A percentile compares a stretch with the other conserved stretches of the same genome.
Evolutionary conservation across 1,284 basidiomycete genomes (phyloP).

Genomic region (Naganishia liquefaciens): DNA sequence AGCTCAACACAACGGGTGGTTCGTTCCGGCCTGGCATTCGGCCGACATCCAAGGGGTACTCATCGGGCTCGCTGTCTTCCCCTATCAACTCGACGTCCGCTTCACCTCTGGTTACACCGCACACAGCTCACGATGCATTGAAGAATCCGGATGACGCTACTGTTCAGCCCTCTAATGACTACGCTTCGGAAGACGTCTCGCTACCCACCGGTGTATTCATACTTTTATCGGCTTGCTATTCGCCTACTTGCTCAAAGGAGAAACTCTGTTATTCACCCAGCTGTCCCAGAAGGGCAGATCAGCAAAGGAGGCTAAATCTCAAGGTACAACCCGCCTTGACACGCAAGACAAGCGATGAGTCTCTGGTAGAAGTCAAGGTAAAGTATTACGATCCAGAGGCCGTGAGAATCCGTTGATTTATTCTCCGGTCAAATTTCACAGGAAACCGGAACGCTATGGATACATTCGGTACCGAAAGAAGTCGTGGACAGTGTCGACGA

Average conservation of each 20-base stretch:
- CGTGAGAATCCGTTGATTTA: conserved; percentile 7
- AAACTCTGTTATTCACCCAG: conserved; percentile 94
- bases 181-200: conserved; percentile 52
- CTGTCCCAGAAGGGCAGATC: conserved; percentile 89
- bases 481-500: conserved; percentile 90
- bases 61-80: conserved; percentile 30
- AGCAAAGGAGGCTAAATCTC: conserved; percentile 87
- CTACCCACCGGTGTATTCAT: conserved; percentile 96
- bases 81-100: conserved; percentile 33
- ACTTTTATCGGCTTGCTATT: conserved; percentile 95
- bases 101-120: conserved; percentile 51
- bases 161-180: conserved; percentile 44
- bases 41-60: conserved; percentile 25
- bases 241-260: conserved; percentile 92
- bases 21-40: conserved; percentile 7
- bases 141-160: conserved; percentile 54
- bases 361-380: conserved; percentile 76
- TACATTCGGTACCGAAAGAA: conserved; percentile 92
- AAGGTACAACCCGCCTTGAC: conserved; percentile 86
- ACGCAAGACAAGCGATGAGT: conserved; percentile 71
- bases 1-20: conserved; percentile 14
- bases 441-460: conserved; percentile 94
- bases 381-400: conserved; percentile 40
- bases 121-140: conserved; percentile 46
- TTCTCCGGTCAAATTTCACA: conserved; percentile 43